phyloP scores from a whole-genome alignment of 345 rosid genomes.

The Citrus hindsii region DNA sequence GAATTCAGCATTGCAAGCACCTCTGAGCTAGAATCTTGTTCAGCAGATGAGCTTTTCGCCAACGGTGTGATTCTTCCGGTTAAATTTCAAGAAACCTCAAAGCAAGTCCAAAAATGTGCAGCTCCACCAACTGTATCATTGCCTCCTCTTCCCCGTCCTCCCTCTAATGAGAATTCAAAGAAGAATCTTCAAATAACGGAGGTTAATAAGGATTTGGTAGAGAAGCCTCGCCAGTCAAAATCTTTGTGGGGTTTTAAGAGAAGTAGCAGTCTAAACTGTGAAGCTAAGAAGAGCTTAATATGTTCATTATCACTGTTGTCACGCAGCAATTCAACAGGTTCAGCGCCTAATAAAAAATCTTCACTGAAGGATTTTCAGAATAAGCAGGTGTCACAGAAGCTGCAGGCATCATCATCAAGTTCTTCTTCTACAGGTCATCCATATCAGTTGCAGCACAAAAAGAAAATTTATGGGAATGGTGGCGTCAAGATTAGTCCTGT shows the following conservation, averaged over 20 bases:
- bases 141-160: slow-evolving; percentile 38
- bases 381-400: slow-evolving; percentile 37
- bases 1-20: slow-evolving; percentile 57
- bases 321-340: slow-evolving; percentile 70
- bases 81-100: slow-evolving; percentile 32
- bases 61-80: slow-evolving; percentile 74
- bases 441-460: slow-evolving; percentile 33
- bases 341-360: slow-evolving; percentile 31
- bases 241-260: slow-evolving; percentile 84
- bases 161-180: slow-evolving; percentile 13
- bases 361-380: slow-evolving; percentile 32
- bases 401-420: slow-evolving; percentile 23
- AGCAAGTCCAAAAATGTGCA: slow-evolving; percentile 22
- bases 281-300: slow-evolving; percentile 46
- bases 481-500: slow-evolving; percentile 54
- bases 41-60: slow-evolving; percentile 75
- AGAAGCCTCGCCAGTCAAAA: slow-evolving; percentile 34
- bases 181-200: slow-evolving; percentile 14
- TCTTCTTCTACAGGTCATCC: slow-evolving; percentile 20
- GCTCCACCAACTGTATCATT: slow-evolving; percentile 26
- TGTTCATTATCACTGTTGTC: slow-evolving; percentile 60
- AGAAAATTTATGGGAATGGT: slow-evolving; percentile 38
- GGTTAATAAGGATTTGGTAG: slow-evolving; percentile 25
- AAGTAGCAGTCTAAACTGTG: slow-evolving; percentile 64
- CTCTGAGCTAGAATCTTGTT: slow-evolving; percentile 42